Base-by-base conservation (phyloP, 768 basidiomycete species). In the Phaffia tasmanica region DNA sequence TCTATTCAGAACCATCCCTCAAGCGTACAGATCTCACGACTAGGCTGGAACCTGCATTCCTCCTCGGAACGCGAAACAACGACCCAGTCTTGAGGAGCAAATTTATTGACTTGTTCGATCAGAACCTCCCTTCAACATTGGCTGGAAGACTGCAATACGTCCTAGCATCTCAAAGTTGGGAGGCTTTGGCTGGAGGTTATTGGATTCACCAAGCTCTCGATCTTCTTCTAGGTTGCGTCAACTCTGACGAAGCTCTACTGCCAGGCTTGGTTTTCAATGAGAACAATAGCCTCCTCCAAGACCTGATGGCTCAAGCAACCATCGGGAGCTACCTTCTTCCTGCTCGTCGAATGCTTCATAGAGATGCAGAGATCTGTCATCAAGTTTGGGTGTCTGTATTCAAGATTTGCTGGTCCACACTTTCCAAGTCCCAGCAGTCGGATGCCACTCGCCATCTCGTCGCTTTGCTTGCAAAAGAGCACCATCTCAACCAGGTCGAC, bases 201-300 rank as follows among this genome's bases (percentile, higher is more conserved):
- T 99, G 95, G 95, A 86, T 93, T 46, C 86, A 88, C 70, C 81
- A 98, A 23, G 90, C 92, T 19, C 79, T 97, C 30, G 87, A 94
- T 72, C 84, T 97, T 46, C 78, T 98, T 11, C 82, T 98, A 21
- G 88, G 89, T n/a, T 79, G 82, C n/a, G 78, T 83, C 19, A 82
- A 78, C 63, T 62, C 69, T 11, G 70, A 74, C 50, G 73, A 75
- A 50, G 64, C 67, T 9, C 73, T 78, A 30, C 70, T 77, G 49
- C 66, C 66, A 14, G 11, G 42, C 11, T 16, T 29, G 18, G 46
- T 23, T 11, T 46, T 47, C 42, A 55, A 54, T 32, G 64, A 71
- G 62, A 59, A 62, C 54, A 47, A 29, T 4, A 23, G 18, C 27
- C n/a, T 60, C n/a, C 54, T 61, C 5, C 64, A 50, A n/a, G 56